Evolutionary conservation across 208 protist species (phyloP).

Genomic region (Crithidia brevicula): DNA sequence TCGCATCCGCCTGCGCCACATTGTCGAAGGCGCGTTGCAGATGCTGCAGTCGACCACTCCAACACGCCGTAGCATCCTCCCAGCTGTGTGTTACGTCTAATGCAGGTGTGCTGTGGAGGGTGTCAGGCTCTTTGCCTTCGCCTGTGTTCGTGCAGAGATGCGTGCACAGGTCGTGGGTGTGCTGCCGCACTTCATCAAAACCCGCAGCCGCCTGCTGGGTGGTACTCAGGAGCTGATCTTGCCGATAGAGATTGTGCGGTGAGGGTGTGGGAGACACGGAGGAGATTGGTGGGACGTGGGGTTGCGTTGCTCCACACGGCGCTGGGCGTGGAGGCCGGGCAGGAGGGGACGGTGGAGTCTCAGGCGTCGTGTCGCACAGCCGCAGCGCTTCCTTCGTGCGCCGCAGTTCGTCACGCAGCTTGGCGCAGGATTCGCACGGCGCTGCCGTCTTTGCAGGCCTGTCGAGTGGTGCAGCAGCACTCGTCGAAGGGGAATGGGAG

Average conservation of each 20-base stretch:
- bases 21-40: conserved; percentile 17
- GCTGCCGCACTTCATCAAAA: conserved; percentile 13
- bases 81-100: no score
- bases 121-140: background rate
- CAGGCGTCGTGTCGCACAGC: background rate
- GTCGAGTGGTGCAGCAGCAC: no score
- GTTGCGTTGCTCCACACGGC: no score
- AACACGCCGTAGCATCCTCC: background rate
- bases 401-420: background rate
- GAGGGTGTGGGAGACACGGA: background rate
- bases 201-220: conserved; percentile 1
- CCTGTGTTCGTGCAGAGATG: background rate
- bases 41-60: background rate
- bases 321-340: background rate
- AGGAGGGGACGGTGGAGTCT: background rate
- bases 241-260: conserved; percentile 5
- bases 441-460: background rate
- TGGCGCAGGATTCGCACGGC: background rate
- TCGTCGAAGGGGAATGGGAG: no score
- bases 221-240: conserved; percentile 16
- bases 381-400: background rate
- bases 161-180: conserved; percentile 1
- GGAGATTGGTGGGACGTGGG: background rate
- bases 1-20: conserved; percentile 26
- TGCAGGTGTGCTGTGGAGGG: no score